Evolutionary conservation across 371 early-diverging fungal species (phyloP), one percentile per base, ranked within the genome.

Genomic region (Batkoa obscura): DNA sequence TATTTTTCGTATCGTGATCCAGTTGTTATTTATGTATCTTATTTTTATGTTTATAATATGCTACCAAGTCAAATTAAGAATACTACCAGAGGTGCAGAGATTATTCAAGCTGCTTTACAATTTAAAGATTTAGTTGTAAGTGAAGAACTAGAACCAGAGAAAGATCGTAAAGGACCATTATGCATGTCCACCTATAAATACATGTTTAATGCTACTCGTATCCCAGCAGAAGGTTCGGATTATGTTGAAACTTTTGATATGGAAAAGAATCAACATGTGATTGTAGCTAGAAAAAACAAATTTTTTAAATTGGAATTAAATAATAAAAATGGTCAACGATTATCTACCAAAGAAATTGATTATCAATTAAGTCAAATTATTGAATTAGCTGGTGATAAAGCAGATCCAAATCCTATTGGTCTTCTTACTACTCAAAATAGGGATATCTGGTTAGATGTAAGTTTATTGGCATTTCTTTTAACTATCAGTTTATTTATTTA

Each of bases 1-100:
- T 95, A 95, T 68, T 80, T 90, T 74, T 85, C 81, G 12, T 95
- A 93, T 73, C 82, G 98, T 59, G 98, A 95, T 59, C 91, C 96
- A 8, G 83, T 92, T 31, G 88, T 90, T 31, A 73, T 89, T 58
- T 80, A 84, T 66, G 90, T 88, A 46, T 79, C 75, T 60, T 93
- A 86, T 69, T 91, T 88, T 59, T 88, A 69, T 56, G 74, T 79
- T 55, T 84, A 80, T 71, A 82, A 81, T 72, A 85, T 88, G 60
- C 66, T 74, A 39, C 83, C 85, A 58, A 83, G 86, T 50, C 31
- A 5, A n/a, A 50, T 12, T 3, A 50, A 50, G 15, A 35, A 15
- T 38, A 39, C 36, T 13, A 69, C 73, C 62, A 80, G 94, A 62
- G 94, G 91, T 35, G 94, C 94, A 43, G 75, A 83, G 36, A 77